Conservation (phyloP, 345 rosid species). For the Luvunga scandens region DNA sequence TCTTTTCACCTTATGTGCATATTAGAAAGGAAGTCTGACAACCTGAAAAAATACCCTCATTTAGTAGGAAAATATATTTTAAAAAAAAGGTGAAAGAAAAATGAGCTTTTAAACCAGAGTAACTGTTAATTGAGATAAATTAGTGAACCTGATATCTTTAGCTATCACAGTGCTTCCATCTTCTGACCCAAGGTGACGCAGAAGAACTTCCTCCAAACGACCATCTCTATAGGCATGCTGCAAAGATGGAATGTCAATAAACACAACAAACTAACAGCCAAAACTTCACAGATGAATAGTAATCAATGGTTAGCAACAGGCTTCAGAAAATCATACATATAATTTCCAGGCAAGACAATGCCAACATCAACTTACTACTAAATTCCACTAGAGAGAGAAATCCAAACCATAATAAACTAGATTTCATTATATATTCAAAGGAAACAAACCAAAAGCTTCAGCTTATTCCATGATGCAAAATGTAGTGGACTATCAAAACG, state of each 20-base stretch:
- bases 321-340: not conserved
- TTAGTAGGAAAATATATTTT: not conserved
- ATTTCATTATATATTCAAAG: not conserved
- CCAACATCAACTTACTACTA: not conserved
- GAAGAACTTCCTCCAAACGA: slow-evolving; percentile 49
- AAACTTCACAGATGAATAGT: not conserved
- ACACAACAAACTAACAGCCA: not conserved
- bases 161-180: slow-evolving; percentile 56
- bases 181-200: slow-evolving; percentile 58
- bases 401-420: slow-evolving; percentile 4
- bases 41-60: slow-evolving; percentile 54
- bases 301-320: not conserved
- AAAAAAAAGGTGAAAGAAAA: not conserved
- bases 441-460: slow-evolving; percentile 10
- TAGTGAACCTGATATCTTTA: slow-evolving; percentile 47
- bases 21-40: slow-evolving; percentile 61
- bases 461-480: slow-evolving; percentile 7
- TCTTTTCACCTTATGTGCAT: slow-evolving; percentile 36
- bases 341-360: slow-evolving; percentile 3
- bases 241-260: slow-evolving; percentile 19
- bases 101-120: not conserved
- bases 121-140: not conserved
- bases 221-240: slow-evolving; percentile 62
- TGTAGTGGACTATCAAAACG: not conserved
- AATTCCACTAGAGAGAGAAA: not conserved